phyloP scores from a whole-genome alignment of 345 rosid genomes.

The Aquilaria yunnanensis region DNA sequence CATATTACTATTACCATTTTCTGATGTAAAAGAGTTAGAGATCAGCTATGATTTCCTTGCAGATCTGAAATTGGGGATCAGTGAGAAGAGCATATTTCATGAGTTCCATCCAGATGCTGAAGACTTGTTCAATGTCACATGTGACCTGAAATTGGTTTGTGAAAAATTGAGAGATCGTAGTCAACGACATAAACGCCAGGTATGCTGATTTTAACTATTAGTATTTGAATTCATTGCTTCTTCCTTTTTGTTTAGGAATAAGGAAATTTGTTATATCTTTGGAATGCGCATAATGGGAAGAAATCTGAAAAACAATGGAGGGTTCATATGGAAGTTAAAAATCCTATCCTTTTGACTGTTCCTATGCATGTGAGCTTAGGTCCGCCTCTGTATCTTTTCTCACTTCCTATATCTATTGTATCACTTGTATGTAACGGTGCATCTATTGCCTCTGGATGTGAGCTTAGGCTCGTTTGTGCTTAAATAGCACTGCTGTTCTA shows the following conservation, averaged over 20 bases:
- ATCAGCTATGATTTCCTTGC: slow-evolving; percentile 18
- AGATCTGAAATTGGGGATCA: slow-evolving; percentile 92
- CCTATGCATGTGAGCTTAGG: no score
- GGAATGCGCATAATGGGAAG: no score
- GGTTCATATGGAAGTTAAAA: no score
- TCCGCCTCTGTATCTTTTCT: no score
- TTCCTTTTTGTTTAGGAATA: neutral
- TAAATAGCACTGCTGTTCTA: no score
- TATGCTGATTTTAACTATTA: slow-evolving; percentile 13
- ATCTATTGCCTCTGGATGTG: no score
- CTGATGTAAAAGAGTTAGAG: slow-evolving; percentile 5
- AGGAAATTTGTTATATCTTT: no score
- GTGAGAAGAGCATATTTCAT: slow-evolving; percentile 88
- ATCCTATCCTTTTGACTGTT: no score
- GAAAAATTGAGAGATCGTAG: slow-evolving; percentile 71
- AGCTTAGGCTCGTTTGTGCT: no score
- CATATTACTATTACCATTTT: neutral
- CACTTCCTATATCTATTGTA: no score
- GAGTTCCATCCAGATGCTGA: slow-evolving; percentile 98
- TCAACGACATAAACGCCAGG: slow-evolving; percentile 96
- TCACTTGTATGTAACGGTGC: no score
- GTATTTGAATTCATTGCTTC: neutral
- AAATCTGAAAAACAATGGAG: no score
- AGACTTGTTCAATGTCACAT: slow-evolving; percentile 92
- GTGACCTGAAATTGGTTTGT: slow-evolving; percentile 93